These are phyloP conservation scores for Withania somnifera DNA, from an alignment of 305 asterid genomes.

Conservation along the genomic window DNA sequence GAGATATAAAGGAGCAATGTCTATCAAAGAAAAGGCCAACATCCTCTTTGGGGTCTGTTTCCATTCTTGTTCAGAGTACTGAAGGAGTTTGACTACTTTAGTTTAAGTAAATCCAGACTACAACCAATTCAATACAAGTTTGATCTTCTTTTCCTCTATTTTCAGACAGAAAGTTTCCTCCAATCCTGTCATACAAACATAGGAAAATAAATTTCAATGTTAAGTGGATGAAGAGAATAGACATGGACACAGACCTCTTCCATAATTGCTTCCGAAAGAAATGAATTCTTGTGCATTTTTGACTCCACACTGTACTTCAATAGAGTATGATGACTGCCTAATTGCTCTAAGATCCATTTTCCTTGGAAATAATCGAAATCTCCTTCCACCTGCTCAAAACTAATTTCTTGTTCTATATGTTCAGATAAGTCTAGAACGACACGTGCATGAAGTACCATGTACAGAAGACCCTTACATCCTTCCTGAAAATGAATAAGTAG, in stretches of 20 bases:
- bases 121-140: not conserved
- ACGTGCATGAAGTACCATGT: constrained; percentile 95
- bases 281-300: constrained; percentile 84
- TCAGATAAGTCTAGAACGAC: constrained; percentile 79
- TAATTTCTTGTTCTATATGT: constrained; percentile 66
- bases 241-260: constrained; percentile 61
- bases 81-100: not conserved
- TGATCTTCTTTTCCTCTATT: not conserved
- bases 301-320: constrained; percentile 84
- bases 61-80: too few species aligned
- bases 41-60: too few species aligned
- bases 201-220: not conserved
- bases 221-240: not conserved
- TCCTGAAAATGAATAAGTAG: constrained; percentile 42
- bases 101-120: not conserved
- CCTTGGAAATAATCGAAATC: constrained; percentile 80
- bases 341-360: constrained; percentile 84
- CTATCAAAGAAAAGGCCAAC: too few species aligned
- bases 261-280: constrained; percentile 94
- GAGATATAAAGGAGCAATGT: too few species aligned
- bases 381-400: constrained; percentile 90
- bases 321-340: constrained; percentile 83
- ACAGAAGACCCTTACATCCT: constrained; percentile 92
- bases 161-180: not conserved
- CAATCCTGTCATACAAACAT: not conserved